Base-by-base conservation (phyloP, 805 yeast genomes). In the Barnettozyma siamensis region DNA sequence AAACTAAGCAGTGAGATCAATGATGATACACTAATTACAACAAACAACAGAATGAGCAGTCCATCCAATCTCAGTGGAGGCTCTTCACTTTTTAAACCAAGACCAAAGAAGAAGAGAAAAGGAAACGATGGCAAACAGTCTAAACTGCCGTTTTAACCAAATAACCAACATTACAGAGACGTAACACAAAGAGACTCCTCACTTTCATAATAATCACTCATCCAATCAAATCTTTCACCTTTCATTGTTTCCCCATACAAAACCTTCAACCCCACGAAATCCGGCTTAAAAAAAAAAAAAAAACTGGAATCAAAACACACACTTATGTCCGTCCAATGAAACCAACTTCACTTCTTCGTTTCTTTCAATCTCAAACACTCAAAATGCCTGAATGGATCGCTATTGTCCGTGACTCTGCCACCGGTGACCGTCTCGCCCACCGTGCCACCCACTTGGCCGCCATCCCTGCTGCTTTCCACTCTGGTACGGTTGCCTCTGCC, bases 361-460 rank as follows among this genome's bases (percentile, higher is more conserved):
- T 26, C 11, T 7, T 13, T 5, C 29, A 26, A 26, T 26, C 29
- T 11, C 8, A 11, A 26, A 11, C 13, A 8, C 13, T 17, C n/a
- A 64, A 59, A 43, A 65, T 68, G 72, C 69, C 65, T 65, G 87
- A 82, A 58, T 82, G 80, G 75, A 67, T 78, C 58, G 91, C 79
- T 13, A 67, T 82, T 54, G 75, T 83, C 28, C 80, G 68, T 59
- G 95, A 85, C 58, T 76, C 75, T 55, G 85, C 86, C 37, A 77
- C 75, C 31, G 62, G 75, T 29, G 53, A 45, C 20, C 71, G 88
- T 58, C 47, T 73, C 3, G 51, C 59, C 13, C 65, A 66, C 33
- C 73, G 86, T 60, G 66, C 75, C 4, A 65, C 65, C 30, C 89
- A 82, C 56, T 50, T 78, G 17, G 68, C 69, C 9, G 71, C 57